Evolutionary conservation across 306 rosid genomes (phyloP).

Genomic region (Chamaecrista fasciculata): DNA sequence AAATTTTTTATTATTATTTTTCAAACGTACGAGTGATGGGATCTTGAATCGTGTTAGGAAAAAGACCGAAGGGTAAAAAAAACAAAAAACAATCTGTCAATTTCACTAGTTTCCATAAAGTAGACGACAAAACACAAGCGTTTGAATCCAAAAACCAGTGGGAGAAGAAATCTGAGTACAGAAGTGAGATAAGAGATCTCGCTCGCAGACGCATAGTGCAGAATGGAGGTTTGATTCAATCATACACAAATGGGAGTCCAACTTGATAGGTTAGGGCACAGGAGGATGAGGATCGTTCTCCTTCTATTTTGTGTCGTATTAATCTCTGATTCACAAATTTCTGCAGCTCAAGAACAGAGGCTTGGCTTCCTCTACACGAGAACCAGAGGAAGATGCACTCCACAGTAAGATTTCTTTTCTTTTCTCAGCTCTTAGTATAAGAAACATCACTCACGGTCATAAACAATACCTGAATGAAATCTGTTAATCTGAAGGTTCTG

Average conservation of each 20-base stretch:
- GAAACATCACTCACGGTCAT: no score
- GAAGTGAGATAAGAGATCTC: constrained; percentile 2
- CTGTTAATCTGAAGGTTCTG: constrained; percentile 48
- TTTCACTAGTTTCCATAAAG: constrained; percentile 37
- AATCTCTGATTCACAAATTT: not conserved
- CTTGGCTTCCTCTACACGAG: constrained; percentile 74
- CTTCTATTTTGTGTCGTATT: constrained; percentile 26
- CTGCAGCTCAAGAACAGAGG: constrained; percentile 7
- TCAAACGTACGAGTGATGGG: no score
- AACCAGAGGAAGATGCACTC: constrained; percentile 70
- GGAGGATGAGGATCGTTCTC: not conserved
- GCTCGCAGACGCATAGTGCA: not conserved
- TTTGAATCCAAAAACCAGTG: constrained; percentile 27
- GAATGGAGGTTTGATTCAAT: not conserved
- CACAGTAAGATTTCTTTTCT: constrained; percentile 48
- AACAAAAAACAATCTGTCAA: not conserved
- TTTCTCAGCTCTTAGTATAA: no score
- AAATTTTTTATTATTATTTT: no score
- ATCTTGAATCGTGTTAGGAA: no score
- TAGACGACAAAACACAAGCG: not conserved
- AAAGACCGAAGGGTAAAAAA: constrained; percentile 14
- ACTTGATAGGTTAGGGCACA: not conserved
- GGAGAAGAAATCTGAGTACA: constrained; percentile 5
- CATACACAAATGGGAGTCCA: not conserved
- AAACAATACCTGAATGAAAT: not conserved